Evolutionary conservation across 2,329 filamentous ascomycete species (phyloP).

Genomic region (Colletotrichum melonis): DNA sequence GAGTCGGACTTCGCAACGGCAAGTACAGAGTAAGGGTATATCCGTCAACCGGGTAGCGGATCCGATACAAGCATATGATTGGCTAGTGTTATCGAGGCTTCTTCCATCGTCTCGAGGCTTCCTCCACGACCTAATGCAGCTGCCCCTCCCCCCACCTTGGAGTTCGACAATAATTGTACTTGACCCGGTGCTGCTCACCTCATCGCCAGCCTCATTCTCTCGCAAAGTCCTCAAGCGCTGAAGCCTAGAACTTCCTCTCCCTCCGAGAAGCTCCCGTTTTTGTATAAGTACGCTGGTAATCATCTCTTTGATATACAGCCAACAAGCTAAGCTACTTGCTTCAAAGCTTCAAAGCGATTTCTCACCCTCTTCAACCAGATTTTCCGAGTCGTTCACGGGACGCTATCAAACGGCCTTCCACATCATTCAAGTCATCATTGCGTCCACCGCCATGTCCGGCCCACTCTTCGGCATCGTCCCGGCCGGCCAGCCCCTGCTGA

Average conservation of each 20-base stretch:
- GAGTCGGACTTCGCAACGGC: neutral
- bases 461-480: constrained; percentile 71
- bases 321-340: no score
- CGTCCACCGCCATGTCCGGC: constrained; percentile 49
- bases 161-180: neutral
- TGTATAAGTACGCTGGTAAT: neutral
- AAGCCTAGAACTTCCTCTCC: neutral
- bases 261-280: neutral
- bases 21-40: neutral
- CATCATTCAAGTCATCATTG: no score
- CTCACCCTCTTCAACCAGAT: no score
- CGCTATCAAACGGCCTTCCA: no score
- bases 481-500: constrained; percentile 68
- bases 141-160: constrained; percentile 14
- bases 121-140: neutral
- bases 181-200: neutral
- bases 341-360: no score
- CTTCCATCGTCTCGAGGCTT: constrained; percentile 24
- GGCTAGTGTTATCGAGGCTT: constrained; percentile 9
- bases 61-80: neutral
- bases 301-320: no score
- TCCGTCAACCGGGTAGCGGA: neutral
- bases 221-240: neutral
- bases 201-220: neutral
- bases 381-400: no score